A percentile compares a stretch with the other conserved stretches of the same genome.
These are phyloP conservation scores for Cryphonectria nitschkei DNA, from an alignment of 2,329 filamentous ascomycete genomes.

Conservation along the genomic window DNA sequence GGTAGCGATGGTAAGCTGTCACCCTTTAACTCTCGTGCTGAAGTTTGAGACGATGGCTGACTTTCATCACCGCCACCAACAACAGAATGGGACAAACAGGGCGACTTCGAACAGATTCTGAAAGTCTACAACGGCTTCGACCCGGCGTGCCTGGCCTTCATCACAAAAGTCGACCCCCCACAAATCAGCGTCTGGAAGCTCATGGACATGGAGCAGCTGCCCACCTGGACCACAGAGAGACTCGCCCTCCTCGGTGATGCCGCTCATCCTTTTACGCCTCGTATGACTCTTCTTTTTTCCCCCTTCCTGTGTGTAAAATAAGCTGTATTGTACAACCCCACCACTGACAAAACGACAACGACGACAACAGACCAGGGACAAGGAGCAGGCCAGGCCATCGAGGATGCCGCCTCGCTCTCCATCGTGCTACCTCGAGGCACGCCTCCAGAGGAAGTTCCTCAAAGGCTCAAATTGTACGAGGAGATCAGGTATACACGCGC, in stretches of 20 bases:
- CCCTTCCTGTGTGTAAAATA: too few relatives aligned
- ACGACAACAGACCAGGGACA: conserved; percentile 52
- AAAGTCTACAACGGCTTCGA: conserved; percentile 48
- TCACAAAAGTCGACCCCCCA: conserved; percentile 47
- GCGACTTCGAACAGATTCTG: conserved; percentile 42
- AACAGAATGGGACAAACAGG: conserved; percentile 46
- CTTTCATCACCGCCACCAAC: background rate
- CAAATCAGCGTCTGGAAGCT: conserved; percentile 61
- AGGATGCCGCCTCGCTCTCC: conserved; percentile 64
- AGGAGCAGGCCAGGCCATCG: conserved; percentile 66
- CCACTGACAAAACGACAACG: background rate
- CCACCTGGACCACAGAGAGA: conserved; percentile 56
- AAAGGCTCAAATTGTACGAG: conserved; percentile 63
- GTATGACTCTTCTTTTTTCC: conserved; percentile 35
- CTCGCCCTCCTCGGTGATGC: conserved; percentile 68
- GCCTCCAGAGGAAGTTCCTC: conserved; percentile 49
- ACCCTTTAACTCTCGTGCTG: background rate
- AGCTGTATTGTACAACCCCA: background rate
- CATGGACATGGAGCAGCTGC: conserved; percentile 63
- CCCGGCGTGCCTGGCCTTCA: conserved; percentile 42
- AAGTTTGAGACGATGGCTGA: conserved; percentile 23
- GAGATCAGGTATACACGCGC: conserved; percentile 61
- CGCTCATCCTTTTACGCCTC: conserved; percentile 69
- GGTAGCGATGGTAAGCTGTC: conserved; percentile 37
- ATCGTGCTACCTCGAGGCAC: conserved; percentile 57